These are phyloP conservation scores for Acanthamoeba sp. DNA, from an alignment of 208 protist species.

Conservation along the genomic window DNA sequence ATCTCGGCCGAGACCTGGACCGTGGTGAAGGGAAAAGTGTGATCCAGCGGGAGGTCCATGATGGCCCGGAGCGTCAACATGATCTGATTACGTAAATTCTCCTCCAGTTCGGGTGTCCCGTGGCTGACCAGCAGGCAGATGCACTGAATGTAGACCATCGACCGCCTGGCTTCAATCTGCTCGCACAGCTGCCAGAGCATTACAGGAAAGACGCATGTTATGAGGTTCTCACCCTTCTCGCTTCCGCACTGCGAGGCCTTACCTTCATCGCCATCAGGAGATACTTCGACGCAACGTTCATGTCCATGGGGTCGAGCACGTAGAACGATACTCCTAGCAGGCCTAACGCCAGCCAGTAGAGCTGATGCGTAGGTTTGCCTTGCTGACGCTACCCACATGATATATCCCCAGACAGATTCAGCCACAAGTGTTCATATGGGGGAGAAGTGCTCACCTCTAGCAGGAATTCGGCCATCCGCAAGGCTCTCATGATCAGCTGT, in stretches of 20 bases:
- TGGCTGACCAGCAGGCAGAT: slow-evolving; percentile 11
- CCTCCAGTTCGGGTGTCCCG: not conserved
- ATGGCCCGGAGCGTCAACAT: not conserved
- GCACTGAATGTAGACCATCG: slow-evolving; percentile 23
- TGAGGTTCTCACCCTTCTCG: no score
- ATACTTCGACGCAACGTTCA: not conserved
- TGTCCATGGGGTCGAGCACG: not conserved
- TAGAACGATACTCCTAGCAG: not conserved
- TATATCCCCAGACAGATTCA: no score
- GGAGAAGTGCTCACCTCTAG: not conserved
- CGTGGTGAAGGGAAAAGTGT: not conserved
- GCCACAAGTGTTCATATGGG: no score
- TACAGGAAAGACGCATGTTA: not conserved
- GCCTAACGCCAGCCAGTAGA: slow-evolving; percentile 6
- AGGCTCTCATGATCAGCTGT: not conserved
- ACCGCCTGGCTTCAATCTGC: not conserved
- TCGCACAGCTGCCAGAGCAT: not conserved
- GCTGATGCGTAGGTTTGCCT: not conserved
- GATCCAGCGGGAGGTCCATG: slow-evolving; percentile 3
- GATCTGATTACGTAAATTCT: not conserved
- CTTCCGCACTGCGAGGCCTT: no score
- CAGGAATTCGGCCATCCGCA: not conserved
- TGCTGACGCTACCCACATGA: slow-evolving; percentile 1
- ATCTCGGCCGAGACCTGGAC: not conserved
- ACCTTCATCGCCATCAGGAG: slow-evolving; percentile 28